Base-by-base conservation (phyloP, 2,329 filamentous ascomycete species). In the Cadophora gregata region DNA sequence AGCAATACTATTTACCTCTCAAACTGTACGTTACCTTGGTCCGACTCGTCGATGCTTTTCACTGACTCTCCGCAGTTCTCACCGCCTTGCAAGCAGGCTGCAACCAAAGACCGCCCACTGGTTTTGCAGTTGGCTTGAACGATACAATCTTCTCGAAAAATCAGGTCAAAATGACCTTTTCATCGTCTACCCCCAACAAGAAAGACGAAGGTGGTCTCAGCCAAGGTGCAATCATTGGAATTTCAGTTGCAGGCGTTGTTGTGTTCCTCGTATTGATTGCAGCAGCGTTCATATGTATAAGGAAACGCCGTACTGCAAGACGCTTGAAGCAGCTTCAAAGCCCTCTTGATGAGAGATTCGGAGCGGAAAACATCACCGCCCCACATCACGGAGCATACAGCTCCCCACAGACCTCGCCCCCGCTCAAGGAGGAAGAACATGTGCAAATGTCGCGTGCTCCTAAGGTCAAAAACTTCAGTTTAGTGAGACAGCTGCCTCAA, bases 61-160 rank as follows among this genome's bases (percentile, higher is more conserved):
- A 61, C 29, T 65, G 38, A 61, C n/a, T 16, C 29, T 47, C 56
- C 24, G 48, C 53, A 76, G 75, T 75, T 62, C 64, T 76, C 16
- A 60, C 64, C 29, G 73, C 74, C 21, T 61, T 77, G 12, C 27
- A 73, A 50, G 74, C 71, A 42, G 74, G 71, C 19, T 77, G 76
- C 60, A 59, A 55, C 9, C 74, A 77, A 64, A 66, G 70, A 16
- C 71, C 75, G 19, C 48, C 62, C 0, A 50, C 62, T 9, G 72
- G 72, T 1, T 65, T 63, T 1, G 50, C 69, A 1, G 66, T 77
- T 21, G 74, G 74, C 7, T 31, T 77, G 12, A 61, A 75, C 24
- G 68, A 69, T 21, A 71, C 64, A 10, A 19, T 77, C 3, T 77
- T 77, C 55, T 69, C 74, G 2, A 63, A 53, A n/a, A 62, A 64